These are phyloP conservation scores for Aureobasidium uvarum DNA, from an alignment of 2,329 filamentous ascomycete genomes.

Conservation along the genomic window DNA sequence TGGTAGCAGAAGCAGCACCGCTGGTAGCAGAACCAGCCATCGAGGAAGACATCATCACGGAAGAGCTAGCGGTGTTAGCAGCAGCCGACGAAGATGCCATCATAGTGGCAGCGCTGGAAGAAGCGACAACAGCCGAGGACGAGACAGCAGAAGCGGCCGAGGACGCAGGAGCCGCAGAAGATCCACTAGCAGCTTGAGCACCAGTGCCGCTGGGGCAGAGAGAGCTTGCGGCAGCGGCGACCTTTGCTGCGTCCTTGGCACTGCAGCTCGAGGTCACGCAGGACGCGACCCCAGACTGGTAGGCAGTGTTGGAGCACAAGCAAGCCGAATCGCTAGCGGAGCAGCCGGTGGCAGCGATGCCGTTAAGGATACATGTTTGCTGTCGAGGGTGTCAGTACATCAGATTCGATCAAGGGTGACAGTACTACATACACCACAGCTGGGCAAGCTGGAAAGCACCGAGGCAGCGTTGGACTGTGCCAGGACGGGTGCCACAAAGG, in stretches of 20 bases:
- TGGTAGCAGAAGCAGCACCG: background rate
- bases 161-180: background rate
- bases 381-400: background rate
- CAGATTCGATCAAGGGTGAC: background rate
- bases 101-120: background rate
- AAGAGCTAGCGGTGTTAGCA: background rate
- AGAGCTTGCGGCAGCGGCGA: background rate
- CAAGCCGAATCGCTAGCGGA: background rate
- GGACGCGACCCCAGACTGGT: background rate
- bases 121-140: background rate
- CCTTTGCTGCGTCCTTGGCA: background rate
- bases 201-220: background rate
- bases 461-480: background rate
- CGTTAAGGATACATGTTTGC: background rate
- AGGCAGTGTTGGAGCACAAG: background rate
- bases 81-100: background rate
- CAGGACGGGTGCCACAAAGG: background rate
- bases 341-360: background rate
- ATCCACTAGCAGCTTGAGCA: background rate
- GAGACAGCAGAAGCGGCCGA: background rate
- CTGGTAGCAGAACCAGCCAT: background rate
- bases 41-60: background rate
- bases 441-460: background rate
- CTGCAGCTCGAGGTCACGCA: background rate
- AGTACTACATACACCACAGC: background rate